Base-by-base conservation (phyloP, 768 basidiomycete genomes). In the Hirschioporus abietinus region DNA sequence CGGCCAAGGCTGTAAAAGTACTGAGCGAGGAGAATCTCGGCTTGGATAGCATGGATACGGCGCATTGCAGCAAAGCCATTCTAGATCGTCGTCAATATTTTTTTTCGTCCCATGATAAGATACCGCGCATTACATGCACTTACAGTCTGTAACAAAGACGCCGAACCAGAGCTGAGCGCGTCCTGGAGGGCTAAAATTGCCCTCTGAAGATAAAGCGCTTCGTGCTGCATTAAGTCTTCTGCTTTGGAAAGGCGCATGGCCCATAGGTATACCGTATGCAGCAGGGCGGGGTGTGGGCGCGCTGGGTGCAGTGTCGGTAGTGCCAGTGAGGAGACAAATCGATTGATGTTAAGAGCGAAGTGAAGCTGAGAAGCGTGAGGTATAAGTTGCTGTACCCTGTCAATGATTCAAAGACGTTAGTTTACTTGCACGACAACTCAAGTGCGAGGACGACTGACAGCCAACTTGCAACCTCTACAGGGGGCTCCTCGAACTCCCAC, bases 1-100 rank as follows among this genome's bases (percentile, higher is more conserved):
- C 84, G 80, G 65, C 86, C 88, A 23, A 77, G 82, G 62, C 84
- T 83, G 71, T 88, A 84, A 71, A 91, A 85, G 73, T 88, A 90
- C 70, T 85, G 83, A 0, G 86, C 78, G 27, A 92, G 78, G n/a
- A 92, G 79, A 4, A 91, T 76, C 67, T 90, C 83, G 0, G 86
- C 81, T 67, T 89, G 88, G 9, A 89, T 71, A 18, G 86, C 82
- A 64, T 87, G 82, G 20, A 88, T 30, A 8, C 30, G 70, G n/a
- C 58, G 58, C 20, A 59, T 59, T 59, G 58, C 20, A n/a, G 25
- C 20, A 59, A n/a, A n/a, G 58, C 58, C 25, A 26, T 59, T 59
- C 30, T 30, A 30, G 4, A n/a, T 30, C 8, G 8, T 30, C 30
- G 30, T 30, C 30, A 30, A 30, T 30, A 30, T 30, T 30, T 30